A percentile compares a stretch with the other conserved stretches of the same genome.
phyloP scores from a whole-genome alignment of 208 protist genomes.

The Leishmania tropica region DNA sequence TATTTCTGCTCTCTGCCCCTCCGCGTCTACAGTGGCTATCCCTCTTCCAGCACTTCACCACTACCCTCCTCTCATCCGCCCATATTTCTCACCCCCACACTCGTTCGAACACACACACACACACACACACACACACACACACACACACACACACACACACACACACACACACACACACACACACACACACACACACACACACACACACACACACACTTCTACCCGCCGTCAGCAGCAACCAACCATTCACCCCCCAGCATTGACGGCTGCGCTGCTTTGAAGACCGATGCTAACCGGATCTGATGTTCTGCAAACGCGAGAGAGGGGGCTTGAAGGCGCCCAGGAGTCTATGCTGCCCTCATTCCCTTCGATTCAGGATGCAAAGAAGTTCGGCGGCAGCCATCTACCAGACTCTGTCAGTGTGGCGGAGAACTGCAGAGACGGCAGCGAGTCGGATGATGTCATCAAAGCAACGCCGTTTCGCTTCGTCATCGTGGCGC shows the following conservation, averaged over 20 bases:
- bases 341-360: neutral
- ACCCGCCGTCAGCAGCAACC: neutral
- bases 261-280: neutral
- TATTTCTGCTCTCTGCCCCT: neutral
- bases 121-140: neutral
- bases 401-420: neutral
- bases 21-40: neutral
- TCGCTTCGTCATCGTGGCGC: constrained; percentile 35
- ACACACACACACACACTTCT: neutral
- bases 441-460: neutral
- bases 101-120: neutral
- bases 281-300: neutral
- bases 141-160: neutral
- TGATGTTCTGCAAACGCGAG: neutral
- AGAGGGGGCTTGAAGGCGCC: neutral
- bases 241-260: neutral
- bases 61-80: neutral
- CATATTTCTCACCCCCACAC: neutral
- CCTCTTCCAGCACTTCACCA: neutral
- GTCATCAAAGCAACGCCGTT: constrained; percentile 27
- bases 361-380: neutral
- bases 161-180: neutral
- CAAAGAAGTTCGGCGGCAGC: neutral
- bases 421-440: neutral
- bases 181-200: neutral